Percentiles rank a stretch among this genome's conserved stretches.
These are phyloP conservation scores for Barnettozyma botsteinii DNA, from an alignment of 805 yeast genomes.

Conservation along the genomic window DNA sequence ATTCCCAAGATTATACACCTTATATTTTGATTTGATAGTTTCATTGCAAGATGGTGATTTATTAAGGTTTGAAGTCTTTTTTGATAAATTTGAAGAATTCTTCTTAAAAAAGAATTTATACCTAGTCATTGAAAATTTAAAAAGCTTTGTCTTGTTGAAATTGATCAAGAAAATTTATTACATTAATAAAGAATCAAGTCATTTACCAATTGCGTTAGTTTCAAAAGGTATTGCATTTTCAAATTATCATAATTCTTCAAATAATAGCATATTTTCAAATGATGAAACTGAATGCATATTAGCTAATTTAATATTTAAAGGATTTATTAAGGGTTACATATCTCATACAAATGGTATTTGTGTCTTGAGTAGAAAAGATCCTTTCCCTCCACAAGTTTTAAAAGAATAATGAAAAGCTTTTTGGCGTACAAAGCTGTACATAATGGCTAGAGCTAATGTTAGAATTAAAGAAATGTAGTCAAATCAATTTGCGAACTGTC, in stretches of 20 bases:
- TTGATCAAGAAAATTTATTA: conserved; percentile 38
- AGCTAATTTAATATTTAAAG: conserved; percentile 58
- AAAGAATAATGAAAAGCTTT: conserved; percentile 6
- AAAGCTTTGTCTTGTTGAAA: conserved; percentile 44
- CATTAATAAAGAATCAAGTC: conserved; percentile 24
- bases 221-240: conserved; percentile 38
- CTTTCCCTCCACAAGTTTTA: conserved; percentile 52
- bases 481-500: too few relatives aligned
- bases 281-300: conserved; percentile 65
- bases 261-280: conserved; percentile 16
- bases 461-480: too few relatives aligned
- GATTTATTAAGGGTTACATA: conserved; percentile 70
- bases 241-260: conserved; percentile 13
- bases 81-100: conserved; percentile 40
- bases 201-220: conserved; percentile 35
- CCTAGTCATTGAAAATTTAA: conserved; percentile 48
- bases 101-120: conserved; percentile 57
- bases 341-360: conserved; percentile 70
- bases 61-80: conserved; percentile 38
- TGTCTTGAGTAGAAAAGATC: conserved; percentile 67
- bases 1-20: conserved; percentile 42
- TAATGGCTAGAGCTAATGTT: too few relatives aligned
- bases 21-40: conserved; percentile 26
- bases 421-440: too few relatives aligned
- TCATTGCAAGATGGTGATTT: conserved; percentile 49